These are phyloP conservation scores for Suillus paluster DNA, from an alignment of 768 basidiomycete genomes.

Conservation along the genomic window DNA sequence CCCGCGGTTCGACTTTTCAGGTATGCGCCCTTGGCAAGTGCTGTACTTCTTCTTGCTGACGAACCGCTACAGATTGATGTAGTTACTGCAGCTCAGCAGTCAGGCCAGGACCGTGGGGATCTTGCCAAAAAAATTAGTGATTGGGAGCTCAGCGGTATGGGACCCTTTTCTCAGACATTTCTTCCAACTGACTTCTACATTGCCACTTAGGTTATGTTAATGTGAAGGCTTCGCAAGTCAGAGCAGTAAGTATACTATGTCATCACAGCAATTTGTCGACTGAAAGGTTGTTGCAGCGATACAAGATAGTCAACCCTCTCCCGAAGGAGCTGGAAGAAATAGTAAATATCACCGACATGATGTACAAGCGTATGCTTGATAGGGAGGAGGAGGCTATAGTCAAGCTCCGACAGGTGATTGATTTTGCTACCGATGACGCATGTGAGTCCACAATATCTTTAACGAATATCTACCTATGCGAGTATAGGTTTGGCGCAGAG, in stretches of 20 bases:
- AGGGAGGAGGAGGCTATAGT: constrained; percentile 47
- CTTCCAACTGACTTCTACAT: not conserved
- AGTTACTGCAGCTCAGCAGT: constrained; percentile 28
- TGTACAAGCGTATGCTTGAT: constrained; percentile 43
- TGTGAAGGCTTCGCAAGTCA: constrained; percentile 43
- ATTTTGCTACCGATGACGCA: constrained; percentile 41
- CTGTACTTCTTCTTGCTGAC: not conserved
- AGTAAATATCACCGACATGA: constrained; percentile 32
- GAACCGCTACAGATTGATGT: constrained; percentile 40
- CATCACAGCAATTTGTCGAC: not conserved
- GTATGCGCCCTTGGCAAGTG: constrained; percentile 14
- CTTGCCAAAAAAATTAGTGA: constrained; percentile 40
- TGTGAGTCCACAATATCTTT: constrained; percentile 31
- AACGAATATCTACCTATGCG: not conserved
- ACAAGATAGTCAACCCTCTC: constrained; percentile 38
- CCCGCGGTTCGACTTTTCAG: constrained; percentile 24
- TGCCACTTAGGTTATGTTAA: constrained; percentile 30
- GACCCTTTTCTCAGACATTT: not conserved
- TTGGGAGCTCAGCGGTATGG: constrained; percentile 45
- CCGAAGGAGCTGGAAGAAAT: constrained; percentile 39
- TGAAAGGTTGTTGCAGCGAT: constrained; percentile 34
- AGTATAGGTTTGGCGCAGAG: constrained; percentile 44
- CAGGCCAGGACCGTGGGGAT: constrained; percentile 34
- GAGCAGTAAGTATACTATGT: constrained; percentile 30
- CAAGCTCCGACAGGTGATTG: constrained; percentile 43